Evolutionary conservation across 106 monocot species (phyloP).

Genomic region (Platanthera zijinensis): DNA sequence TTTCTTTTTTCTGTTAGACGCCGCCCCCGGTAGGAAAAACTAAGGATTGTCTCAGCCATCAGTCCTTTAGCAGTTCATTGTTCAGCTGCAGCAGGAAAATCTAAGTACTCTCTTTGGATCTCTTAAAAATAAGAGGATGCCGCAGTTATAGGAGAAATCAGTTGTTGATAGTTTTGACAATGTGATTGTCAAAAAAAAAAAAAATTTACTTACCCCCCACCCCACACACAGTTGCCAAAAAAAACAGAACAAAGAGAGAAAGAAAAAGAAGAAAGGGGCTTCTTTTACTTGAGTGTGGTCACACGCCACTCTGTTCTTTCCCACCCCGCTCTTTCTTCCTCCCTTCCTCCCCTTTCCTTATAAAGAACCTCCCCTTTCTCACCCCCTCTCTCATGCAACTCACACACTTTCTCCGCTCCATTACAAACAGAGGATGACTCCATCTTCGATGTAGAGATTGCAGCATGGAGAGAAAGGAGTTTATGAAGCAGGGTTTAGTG

Average conservation of each 20-base stretch:
- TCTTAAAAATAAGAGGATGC: too few relatives aligned
- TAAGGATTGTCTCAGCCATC: too few relatives aligned
- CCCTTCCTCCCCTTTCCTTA: constrained; percentile 10
- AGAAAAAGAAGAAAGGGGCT: neutral
- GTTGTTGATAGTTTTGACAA: too few relatives aligned
- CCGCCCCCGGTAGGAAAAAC: too few relatives aligned
- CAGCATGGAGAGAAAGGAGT: constrained; percentile 10
- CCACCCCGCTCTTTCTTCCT: neutral
- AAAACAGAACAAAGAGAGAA: neutral
- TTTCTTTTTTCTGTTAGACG: too few relatives aligned
- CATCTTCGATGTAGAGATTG: neutral
- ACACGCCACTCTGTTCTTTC: constrained; percentile 1
- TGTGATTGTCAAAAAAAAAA: too few relatives aligned
- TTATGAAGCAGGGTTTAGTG: constrained; percentile 5
- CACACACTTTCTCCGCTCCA: neutral
- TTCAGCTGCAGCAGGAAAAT: too few relatives aligned
- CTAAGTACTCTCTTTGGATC: too few relatives aligned
- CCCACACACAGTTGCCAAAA: neutral
- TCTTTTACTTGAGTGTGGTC: constrained; percentile 3
- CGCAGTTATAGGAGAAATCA: too few relatives aligned
- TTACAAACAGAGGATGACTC: neutral
- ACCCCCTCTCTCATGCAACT: neutral
- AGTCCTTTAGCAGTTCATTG: too few relatives aligned
- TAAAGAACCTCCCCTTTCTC: constrained; percentile 7
- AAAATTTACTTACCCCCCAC: too few relatives aligned